Conservation (phyloP, 2,329 filamentous ascomycete genomes). For the Phialocephala sp. region DNA sequence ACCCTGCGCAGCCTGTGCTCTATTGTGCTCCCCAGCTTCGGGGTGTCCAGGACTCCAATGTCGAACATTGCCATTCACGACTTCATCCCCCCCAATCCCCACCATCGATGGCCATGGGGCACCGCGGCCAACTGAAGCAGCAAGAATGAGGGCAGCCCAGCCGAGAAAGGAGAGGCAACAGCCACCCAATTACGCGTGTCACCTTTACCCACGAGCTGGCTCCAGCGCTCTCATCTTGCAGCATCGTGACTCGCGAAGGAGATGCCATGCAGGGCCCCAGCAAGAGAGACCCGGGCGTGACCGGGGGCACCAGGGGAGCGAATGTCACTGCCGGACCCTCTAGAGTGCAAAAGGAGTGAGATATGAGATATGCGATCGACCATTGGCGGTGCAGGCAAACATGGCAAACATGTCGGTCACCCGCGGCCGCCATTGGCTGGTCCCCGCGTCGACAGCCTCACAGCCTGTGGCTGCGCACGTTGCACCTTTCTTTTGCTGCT, state of each 20-base stretch:
- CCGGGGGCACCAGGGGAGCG: background rate
- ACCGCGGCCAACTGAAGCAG: background rate
- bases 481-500: slow-evolving; percentile 5
- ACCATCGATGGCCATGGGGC: background rate
- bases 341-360: background rate
- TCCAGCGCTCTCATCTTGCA: background rate
- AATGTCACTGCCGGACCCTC: background rate
- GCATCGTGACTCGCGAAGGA: slow-evolving; percentile 1
- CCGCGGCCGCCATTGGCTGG: background rate
- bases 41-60: background rate
- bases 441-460: background rate
- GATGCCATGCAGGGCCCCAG: background rate
- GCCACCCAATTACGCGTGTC: background rate
- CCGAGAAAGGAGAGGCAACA: background rate
- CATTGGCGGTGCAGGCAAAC: slow-evolving; percentile 6
- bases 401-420: slow-evolving; percentile 5
- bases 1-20: background rate
- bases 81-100: background rate
- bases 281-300: background rate
- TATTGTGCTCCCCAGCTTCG: background rate
- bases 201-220: slow-evolving; percentile 7
- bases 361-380: slow-evolving; percentile 8
- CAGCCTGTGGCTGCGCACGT: slow-evolving; percentile 1
- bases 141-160: background rate
- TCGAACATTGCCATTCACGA: background rate